phyloP scores from a whole-genome alignment of 129 eudicot genomes.

The Flaveria bidentis region DNA sequence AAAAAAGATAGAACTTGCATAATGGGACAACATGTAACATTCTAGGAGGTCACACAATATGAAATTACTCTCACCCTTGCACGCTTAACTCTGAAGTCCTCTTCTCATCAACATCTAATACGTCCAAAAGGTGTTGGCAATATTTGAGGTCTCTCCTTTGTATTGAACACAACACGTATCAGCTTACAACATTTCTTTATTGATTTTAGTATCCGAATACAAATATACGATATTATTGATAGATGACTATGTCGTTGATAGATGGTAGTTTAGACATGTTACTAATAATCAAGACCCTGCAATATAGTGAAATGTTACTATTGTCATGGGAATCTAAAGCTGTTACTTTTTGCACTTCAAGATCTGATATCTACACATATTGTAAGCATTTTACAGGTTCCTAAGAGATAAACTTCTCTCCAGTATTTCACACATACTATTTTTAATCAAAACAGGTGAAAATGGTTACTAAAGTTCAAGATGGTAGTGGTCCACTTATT shows the following conservation, averaged over 20 bases:
- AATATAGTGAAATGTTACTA: neutral
- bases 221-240: no score
- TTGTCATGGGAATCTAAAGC: neutral
- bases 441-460: neutral
- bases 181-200: neutral
- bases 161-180: neutral
- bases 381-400: neutral
- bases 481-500: constrained; percentile 40
- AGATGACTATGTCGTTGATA: neutral
- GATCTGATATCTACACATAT: constrained; percentile 9
- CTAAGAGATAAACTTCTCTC: neutral
- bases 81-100: neutral
- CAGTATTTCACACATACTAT: neutral
- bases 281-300: neutral
- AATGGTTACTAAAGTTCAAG: constrained; percentile 36
- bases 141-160: neutral
- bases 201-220: neutral
- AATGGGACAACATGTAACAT: neutral
- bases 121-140: neutral
- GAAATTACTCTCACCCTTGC: neutral
- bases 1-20: neutral
- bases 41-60: neutral
- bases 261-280: neutral
- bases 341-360: neutral
- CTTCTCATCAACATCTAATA: neutral